A percentile compares a stretch with the other conserved stretches of the same genome.
These are phyloP conservation scores for Stagonosporopsis tanaceti DNA, from an alignment of 2,329 filamentous ascomycete species.

Conservation along the genomic window DNA sequence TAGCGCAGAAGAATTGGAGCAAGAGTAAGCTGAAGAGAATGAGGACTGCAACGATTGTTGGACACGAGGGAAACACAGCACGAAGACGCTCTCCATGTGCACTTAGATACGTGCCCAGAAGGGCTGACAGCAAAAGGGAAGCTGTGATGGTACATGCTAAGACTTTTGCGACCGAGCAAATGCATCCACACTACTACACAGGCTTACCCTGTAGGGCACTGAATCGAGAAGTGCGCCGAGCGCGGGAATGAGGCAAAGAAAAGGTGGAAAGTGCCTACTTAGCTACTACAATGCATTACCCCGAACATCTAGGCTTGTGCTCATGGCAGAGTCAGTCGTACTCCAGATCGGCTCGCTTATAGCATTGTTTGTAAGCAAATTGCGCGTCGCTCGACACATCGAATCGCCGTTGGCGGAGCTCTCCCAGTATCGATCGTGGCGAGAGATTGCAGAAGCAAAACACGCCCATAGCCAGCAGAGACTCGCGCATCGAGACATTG, in stretches of 20 bases:
- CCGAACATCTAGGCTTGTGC: not conserved
- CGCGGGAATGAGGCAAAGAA: not conserved
- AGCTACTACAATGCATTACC: not conserved
- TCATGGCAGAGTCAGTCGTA: not conserved
- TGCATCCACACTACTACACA: not conserved
- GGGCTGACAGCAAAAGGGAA: not conserved
- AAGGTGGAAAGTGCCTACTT: not conserved
- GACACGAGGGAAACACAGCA: not conserved
- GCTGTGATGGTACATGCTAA: not conserved
- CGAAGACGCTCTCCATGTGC: not conserved
- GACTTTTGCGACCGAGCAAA: not conserved
- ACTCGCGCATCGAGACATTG: not conserved
- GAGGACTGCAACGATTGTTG: not conserved
- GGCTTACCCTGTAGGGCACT: not conserved
- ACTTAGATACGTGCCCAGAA: not conserved
- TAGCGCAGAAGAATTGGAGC: not conserved
- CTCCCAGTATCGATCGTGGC: not conserved
- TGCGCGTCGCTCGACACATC: not conserved
- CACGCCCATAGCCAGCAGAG: not conserved
- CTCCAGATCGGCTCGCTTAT: not conserved
- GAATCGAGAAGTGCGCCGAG: not conserved
- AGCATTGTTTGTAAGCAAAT: not conserved
- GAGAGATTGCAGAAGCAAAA: constrained; percentile 6
- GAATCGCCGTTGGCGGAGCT: constrained; percentile 4
- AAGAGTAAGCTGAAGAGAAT: not conserved